These are phyloP conservation scores for Uncinocarpus reesii DNA, from an alignment of 2,329 filamentous ascomycete genomes.

Conservation along the genomic window DNA sequence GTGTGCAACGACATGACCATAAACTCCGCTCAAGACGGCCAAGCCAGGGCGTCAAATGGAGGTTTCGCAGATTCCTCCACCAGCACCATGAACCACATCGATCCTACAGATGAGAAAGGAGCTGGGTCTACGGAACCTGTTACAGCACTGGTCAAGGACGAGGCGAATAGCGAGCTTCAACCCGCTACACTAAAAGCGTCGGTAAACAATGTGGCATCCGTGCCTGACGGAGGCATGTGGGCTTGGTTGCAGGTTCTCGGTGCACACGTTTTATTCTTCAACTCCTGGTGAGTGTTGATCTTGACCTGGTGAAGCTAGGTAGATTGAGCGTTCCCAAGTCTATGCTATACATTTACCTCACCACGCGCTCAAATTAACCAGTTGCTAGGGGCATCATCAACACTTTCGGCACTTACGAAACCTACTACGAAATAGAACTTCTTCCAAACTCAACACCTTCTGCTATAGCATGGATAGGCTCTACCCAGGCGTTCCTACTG, in stretches of 20 bases:
- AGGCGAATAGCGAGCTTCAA: neutral
- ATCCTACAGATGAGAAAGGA: neutral
- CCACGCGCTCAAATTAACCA: neutral
- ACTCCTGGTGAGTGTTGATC: slow-evolving; percentile 7
- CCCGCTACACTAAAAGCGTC: neutral
- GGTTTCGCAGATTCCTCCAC: too few species aligned
- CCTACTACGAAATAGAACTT: slow-evolving; percentile 40
- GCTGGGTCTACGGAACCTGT: neutral
- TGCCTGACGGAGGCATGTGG: slow-evolving; percentile 8
- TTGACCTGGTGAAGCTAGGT: neutral
- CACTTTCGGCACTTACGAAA: slow-evolving; percentile 44
- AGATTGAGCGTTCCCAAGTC: neutral
- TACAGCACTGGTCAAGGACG: neutral
- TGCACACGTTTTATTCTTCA: slow-evolving; percentile 8
- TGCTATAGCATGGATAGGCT: slow-evolving; percentile 45
- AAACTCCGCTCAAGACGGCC: neutral
- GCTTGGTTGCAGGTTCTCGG: slow-evolving; percentile 13
- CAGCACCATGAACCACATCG: neutral
- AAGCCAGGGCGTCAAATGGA: neutral
- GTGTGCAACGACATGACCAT: neutral
- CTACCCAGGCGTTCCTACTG: slow-evolving; percentile 44
- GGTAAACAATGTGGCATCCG: slow-evolving; percentile 2
- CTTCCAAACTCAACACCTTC: slow-evolving; percentile 35
- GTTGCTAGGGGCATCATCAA: slow-evolving; percentile 40
- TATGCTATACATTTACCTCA: neutral